Percentiles rank a stretch among this genome's conserved stretches.
Evolutionary conservation across 805 yeast species (phyloP).

Genomic region (Saturnispora ahearnii): DNA sequence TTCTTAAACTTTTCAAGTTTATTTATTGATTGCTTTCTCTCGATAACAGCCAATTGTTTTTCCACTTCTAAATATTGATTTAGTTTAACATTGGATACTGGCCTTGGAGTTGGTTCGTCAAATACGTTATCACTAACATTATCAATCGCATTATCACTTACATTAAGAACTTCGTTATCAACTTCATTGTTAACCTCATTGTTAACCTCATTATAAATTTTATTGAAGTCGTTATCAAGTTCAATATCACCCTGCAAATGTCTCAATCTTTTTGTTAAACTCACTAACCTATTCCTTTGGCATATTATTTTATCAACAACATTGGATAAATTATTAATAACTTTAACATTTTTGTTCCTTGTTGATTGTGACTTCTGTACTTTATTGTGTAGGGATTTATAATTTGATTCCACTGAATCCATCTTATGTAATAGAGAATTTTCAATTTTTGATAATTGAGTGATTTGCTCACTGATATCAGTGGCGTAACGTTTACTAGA

Average conservation of each 20-base stretch:
- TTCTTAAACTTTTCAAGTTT: neutral
- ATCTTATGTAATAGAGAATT: constrained; percentile 17
- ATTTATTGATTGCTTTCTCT: constrained; percentile 6
- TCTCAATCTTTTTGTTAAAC: constrained; percentile 23
- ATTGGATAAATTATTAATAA: neutral
- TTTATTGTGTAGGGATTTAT: constrained; percentile 7
- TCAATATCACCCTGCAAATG: constrained; percentile 26
- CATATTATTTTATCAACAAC: constrained; percentile 8
- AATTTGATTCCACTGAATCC: constrained; percentile 12
- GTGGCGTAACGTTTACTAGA: constrained; percentile 18
- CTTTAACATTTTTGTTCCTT: neutral
- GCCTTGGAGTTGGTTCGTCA: neutral
- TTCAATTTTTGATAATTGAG: constrained; percentile 19
- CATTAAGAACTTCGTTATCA: too few species aligned
- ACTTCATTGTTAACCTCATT: too few species aligned
- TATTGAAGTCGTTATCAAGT: constrained; percentile 18
- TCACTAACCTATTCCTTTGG: constrained; percentile 18
- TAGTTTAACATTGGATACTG: constrained; percentile 14
- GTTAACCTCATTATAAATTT: too few species aligned
- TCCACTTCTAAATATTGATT: constrained; percentile 23
- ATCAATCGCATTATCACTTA: too few species aligned
- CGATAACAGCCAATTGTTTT: constrained; percentile 20
- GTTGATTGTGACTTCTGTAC: neutral
- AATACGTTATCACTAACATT: too few species aligned
- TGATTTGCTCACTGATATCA: constrained; percentile 26